These are phyloP conservation scores for Berberis thunbergii DNA, from an alignment of 164 flowering plant species.

Conservation along the genomic window DNA sequence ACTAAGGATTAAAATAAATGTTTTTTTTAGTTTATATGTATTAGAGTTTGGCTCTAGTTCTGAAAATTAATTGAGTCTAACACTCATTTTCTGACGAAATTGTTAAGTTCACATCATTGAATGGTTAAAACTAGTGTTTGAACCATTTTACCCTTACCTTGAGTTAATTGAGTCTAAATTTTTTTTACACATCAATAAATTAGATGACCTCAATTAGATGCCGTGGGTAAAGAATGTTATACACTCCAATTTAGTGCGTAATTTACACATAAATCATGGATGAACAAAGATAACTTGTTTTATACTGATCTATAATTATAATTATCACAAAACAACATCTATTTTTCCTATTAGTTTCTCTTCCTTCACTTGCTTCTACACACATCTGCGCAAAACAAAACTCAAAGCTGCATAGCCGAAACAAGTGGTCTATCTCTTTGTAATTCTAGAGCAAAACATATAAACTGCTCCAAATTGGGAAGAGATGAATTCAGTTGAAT, in stretches of 20 bases:
- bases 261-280: slow-evolving; percentile 6
- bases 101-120: too few relatives aligned
- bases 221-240: slow-evolving; percentile 4
- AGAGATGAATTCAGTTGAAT: slow-evolving; percentile 16
- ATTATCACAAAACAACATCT: neutral
- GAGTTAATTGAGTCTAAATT: too few relatives aligned
- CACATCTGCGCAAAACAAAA: neutral
- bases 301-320: neutral
- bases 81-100: too few relatives aligned
- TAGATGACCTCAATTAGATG: neutral
- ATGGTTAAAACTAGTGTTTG: too few relatives aligned
- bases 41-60: too few relatives aligned
- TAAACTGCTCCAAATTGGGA: slow-evolving; percentile 41
- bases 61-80: too few relatives aligned
- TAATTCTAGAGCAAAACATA: slow-evolving; percentile 94
- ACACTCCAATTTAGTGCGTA: slow-evolving; percentile 3
- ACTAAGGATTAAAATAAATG: too few relatives aligned
- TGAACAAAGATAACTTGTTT: neutral
- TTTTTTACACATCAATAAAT: neutral
- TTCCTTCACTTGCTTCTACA: neutral
- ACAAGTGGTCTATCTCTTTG: slow-evolving; percentile 56
- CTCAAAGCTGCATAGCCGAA: slow-evolving; percentile 30
- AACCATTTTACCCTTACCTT: too few relatives aligned
- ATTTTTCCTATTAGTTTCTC: neutral
- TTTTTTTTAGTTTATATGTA: too few relatives aligned